Base-by-base conservation (phyloP, 495 filamentous ascomycete genomes). In the Xylaria intraflava region DNA sequence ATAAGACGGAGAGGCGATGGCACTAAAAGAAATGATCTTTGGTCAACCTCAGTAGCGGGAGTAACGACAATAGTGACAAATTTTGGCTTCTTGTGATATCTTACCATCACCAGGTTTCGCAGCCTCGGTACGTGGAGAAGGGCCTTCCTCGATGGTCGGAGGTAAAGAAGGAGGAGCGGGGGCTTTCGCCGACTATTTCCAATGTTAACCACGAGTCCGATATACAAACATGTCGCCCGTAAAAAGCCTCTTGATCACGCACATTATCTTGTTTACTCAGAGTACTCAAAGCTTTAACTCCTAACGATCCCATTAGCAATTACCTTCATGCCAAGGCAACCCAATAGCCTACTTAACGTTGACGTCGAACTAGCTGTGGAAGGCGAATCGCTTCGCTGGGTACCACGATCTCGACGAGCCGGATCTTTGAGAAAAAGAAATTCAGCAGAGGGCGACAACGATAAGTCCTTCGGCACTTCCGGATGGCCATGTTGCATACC, bases 141-240 rank as follows among this genome's bases (percentile, higher is more conserved):
- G 55, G 39, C 52, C 58, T 57, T 71, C 70, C 51, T 70, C 67
- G 11, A 57, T 54, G 3, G 66, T 70, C 16, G 67, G 69, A 20
- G 65, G 66, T 19, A 72, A 62, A 36, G 56, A 45, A 31, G 39
- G 60, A 24, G 59, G 51, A 10, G 58, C 63, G 20, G n/a, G n/a
- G n/a, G 31, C 55, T 49, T 41, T 57, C 19, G 47, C 46, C 20
- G 58, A 51, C 16, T 57, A 55, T 29, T 42, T 52, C 19, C 60
- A n/a, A 59, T 29, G 50, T 59, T 35, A 57, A 46, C 22, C 51
- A 51, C 36, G 61, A 62, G 6, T 51, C 54, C 10, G 53, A 60
- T 12, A 46, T 50, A 47, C 58, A 56, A n/a, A 65, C 31, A n/a
- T 17, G 1, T 42, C 20, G 22, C 22, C 17, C 24, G 1, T 23